These are phyloP conservation scores for Lipomyces kockii DNA, from an alignment of 805 yeast species.

Conservation along the genomic window DNA sequence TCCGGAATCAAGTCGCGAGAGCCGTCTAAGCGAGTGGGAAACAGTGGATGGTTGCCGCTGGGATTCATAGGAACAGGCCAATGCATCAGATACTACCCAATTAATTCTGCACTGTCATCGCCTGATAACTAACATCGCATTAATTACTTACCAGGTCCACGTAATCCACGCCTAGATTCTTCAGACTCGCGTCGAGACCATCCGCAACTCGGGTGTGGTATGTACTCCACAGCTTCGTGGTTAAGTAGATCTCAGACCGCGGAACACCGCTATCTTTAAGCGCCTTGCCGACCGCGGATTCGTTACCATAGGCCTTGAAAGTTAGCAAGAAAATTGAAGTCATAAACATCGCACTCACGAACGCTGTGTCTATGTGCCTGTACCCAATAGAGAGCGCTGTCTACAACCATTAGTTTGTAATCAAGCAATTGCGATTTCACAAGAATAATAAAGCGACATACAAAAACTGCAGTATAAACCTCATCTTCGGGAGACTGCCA, in stretches of 20 bases:
- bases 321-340: no score
- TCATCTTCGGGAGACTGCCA: constrained; percentile 61
- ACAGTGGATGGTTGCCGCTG: constrained; percentile 45
- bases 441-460: neutral
- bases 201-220: constrained; percentile 50
- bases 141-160: constrained; percentile 56
- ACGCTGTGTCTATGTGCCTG: constrained; percentile 80
- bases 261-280: constrained; percentile 54
- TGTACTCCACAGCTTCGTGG: constrained; percentile 51
- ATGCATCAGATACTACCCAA: constrained; percentile 61
- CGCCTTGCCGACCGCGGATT: constrained; percentile 60
- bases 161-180: constrained; percentile 70
- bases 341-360: neutral
- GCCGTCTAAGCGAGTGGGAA: constrained; percentile 50
- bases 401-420: neutral
- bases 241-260: constrained; percentile 50
- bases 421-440: neutral
- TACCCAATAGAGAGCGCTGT: constrained; percentile 62
- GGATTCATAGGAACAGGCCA: constrained; percentile 71
- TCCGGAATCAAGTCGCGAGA: constrained; percentile 45
- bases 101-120: no score
- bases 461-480: constrained; percentile 57
- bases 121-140: no score
- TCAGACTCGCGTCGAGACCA: constrained; percentile 63
- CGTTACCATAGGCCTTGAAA: constrained; percentile 64